Evolutionary conservation across 108 stramenopile genomes (phyloP).

Genomic region (Mediolabrus comicus): DNA sequence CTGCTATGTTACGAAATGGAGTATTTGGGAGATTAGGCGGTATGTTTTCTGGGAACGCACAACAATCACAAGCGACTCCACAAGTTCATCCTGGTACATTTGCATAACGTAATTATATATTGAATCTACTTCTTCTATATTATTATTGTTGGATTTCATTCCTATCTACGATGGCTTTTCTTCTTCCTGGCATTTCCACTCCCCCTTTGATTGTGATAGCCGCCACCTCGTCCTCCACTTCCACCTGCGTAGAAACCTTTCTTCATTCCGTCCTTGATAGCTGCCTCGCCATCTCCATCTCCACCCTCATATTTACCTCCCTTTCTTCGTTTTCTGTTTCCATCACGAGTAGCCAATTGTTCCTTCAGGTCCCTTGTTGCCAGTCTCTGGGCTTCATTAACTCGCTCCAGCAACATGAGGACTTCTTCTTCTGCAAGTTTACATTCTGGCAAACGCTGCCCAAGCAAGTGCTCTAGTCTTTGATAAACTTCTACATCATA

Average conservation of each 20-base stretch:
- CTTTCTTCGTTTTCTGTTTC: constrained; percentile 46
- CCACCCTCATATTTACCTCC: constrained; percentile 43
- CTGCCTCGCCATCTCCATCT: constrained; percentile 58
- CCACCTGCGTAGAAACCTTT: constrained; percentile 70
- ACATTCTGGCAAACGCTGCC: constrained; percentile 84
- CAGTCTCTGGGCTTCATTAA: constrained; percentile 94
- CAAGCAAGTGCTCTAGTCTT: constrained; percentile 90
- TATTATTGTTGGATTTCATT: not conserved
- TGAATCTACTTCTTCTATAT: not conserved
- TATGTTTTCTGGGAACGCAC: constrained; percentile 23
- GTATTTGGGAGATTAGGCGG: constrained; percentile 30
- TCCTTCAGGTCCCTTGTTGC: constrained; percentile 90
- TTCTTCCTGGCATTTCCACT: constrained; percentile 26
- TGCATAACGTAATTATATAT: constrained; percentile 7
- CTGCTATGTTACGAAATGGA: constrained; percentile 47
- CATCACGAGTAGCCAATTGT: constrained; percentile 58
- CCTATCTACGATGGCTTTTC: constrained; percentile 25
- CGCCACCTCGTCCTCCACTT: constrained; percentile 56
- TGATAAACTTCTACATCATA: constrained; percentile 99
- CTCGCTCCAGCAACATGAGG: constrained; percentile 91
- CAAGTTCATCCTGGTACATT: constrained; percentile 11
- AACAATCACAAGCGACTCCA: not conserved
- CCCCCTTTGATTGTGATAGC: constrained; percentile 46
- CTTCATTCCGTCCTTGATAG: constrained; percentile 52
- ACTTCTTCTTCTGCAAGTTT: constrained; percentile 88